Conservation (phyloP, 169 alveolate genomes). For the Cryptosporidium viatorum region DNA sequence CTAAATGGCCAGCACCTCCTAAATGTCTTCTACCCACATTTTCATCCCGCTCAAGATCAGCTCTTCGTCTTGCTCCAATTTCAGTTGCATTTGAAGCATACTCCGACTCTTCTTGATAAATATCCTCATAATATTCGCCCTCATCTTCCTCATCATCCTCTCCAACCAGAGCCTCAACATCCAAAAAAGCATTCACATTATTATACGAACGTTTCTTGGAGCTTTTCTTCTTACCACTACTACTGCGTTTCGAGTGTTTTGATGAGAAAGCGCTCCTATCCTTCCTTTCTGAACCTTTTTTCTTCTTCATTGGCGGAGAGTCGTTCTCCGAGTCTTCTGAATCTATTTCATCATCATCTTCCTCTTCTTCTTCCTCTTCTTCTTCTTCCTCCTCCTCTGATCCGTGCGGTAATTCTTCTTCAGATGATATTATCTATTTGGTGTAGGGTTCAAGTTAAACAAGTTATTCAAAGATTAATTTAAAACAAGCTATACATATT, state of each 20-base stretch:
- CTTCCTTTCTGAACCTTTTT: background rate
- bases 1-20: conserved; percentile 88
- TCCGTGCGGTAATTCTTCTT: background rate
- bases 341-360: conserved; percentile 2
- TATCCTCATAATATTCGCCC: conserved; percentile 85
- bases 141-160: conserved; percentile 87
- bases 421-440: conserved; percentile 13
- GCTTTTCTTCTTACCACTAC: conserved; percentile 5
- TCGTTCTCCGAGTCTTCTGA: conserved; percentile 15
- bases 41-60: conserved; percentile 41
- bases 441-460: background rate
- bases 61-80: conserved; percentile 66
- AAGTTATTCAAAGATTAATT: background rate
- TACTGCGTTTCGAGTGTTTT: background rate
- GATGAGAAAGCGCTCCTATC: background rate
- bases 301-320: conserved; percentile 6
- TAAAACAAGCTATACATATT: background rate
- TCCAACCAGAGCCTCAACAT: conserved; percentile 88
- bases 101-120: conserved; percentile 81
- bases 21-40: conserved; percentile 78
- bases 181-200: conserved; percentile 81
- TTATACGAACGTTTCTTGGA: background rate
- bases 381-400: conserved; percentile 21
- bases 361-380: background rate
- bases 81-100: conserved; percentile 77